Evolutionary conservation across 192 early-diverging fungal species (phyloP).

Genomic region (Neocallimastix lanati): DNA sequence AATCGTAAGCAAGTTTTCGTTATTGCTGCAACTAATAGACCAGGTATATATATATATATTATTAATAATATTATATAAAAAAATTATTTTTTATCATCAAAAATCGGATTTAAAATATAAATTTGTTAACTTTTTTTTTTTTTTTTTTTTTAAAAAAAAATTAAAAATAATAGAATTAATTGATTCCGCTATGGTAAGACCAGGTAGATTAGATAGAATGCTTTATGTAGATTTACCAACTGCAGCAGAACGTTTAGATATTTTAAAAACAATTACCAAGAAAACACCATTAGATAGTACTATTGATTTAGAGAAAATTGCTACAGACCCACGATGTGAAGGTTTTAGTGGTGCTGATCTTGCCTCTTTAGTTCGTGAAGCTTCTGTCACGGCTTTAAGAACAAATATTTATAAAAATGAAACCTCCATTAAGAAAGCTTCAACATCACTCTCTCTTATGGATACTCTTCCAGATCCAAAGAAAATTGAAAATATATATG

Average conservation of each 20-base stretch:
- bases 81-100: no score
- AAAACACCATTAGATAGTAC: constrained; percentile 52
- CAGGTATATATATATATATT: no score
- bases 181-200: constrained; percentile 93
- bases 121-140: no score
- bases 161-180: constrained; percentile 53
- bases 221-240: constrained; percentile 92
- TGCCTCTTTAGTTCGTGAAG: constrained; percentile 54
- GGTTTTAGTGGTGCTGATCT: constrained; percentile 64
- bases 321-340: constrained; percentile 42
- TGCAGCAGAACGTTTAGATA: constrained; percentile 58
- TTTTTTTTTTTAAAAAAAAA: not conserved
- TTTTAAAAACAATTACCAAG: constrained; percentile 57
- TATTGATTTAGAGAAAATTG: constrained; percentile 37
- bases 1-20: constrained; percentile 78
- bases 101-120: no score
- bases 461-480: not conserved
- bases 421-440: not conserved
- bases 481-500: not conserved
- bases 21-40: constrained; percentile 93
- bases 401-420: constrained; percentile 12
- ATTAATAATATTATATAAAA: no score
- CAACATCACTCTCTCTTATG: not conserved
- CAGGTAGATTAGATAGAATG: constrained; percentile 88
- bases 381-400: constrained; percentile 66